Percentiles rank a stretch among this genome's conserved stretches.
phyloP scores from a whole-genome alignment of 2,329 filamentous ascomycete species.

The Cryphonectria japonica region DNA sequence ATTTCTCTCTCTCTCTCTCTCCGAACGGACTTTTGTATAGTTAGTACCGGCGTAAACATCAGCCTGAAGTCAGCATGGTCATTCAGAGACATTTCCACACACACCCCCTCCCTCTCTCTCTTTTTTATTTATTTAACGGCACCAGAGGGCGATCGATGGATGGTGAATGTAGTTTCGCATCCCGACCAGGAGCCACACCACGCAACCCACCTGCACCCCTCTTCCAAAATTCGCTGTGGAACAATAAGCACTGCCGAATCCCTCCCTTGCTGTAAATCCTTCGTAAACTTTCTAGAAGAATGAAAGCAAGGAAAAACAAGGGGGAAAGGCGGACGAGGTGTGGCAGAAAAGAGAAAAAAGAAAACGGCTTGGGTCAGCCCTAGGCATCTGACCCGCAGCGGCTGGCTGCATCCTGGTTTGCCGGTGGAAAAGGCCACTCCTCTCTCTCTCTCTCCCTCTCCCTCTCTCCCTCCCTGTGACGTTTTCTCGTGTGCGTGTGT shows the following conservation, averaged over 20 bases:
- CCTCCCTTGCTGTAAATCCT: conserved; percentile 8
- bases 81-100: neutral
- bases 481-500: too few species aligned
- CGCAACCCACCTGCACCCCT: neutral
- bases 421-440: neutral
- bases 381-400: conserved; percentile 22
- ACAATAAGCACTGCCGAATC: neutral
- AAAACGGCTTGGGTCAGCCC: conserved; percentile 17
- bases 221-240: neutral
- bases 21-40: neutral
- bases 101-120: neutral
- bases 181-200: neutral
- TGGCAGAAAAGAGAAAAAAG: neutral
- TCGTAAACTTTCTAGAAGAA: conserved; percentile 19
- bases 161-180: neutral
- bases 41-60: neutral
- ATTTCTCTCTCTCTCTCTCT: neutral
- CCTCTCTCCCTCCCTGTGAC: neutral
- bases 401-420: conserved; percentile 4
- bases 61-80: neutral
- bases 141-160: neutral
- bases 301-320: neutral
- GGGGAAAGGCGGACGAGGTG: neutral
- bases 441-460: neutral
- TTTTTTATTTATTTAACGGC: neutral